Percentiles rank a stretch among this genome's conserved stretches.
Conservation (phyloP, 768 basidiomycete genomes). For the Sporobolomyces phaffii region DNA sequence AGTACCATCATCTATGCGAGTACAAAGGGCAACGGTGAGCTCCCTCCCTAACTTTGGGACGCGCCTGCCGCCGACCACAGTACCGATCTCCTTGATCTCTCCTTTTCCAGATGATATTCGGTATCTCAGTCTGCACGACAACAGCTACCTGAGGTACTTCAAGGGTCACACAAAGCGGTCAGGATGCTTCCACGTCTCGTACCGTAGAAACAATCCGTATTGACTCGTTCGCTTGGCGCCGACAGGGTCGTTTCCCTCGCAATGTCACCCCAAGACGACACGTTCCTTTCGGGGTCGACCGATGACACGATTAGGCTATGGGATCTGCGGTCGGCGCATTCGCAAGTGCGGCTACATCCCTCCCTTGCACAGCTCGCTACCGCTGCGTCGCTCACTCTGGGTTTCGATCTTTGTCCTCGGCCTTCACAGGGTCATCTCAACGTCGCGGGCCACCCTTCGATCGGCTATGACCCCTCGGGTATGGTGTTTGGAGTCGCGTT, state of each 20-base stretch:
- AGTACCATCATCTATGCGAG: conserved; percentile 80
- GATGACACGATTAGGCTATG: conserved; percentile 94
- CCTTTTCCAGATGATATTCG: conserved; percentile 61
- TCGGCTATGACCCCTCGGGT: conserved; percentile 77
- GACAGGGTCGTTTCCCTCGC: conserved; percentile 75
- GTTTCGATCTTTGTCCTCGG: too few species aligned
- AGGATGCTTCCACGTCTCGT: too few species aligned
- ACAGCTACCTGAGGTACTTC: conserved; percentile 93
- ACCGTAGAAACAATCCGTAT: too few species aligned
- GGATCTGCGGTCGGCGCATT: conserved; percentile 77
- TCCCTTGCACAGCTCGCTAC: not conserved
- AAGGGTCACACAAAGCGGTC: conserved; percentile 75
- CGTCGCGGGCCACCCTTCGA: conserved; percentile 61
- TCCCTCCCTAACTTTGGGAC: not conserved
- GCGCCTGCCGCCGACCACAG: not conserved
- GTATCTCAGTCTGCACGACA: conserved; percentile 91
- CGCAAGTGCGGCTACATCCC: conserved; percentile 51
- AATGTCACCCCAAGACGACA: conserved; percentile 85
- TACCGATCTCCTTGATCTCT: not conserved
- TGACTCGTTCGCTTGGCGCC: too few species aligned
- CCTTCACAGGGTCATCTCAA: conserved; percentile 59
- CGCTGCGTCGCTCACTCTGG: not conserved
- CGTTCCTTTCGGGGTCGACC: conserved; percentile 87
- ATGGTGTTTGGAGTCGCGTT: conserved; percentile 76
- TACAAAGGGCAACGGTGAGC: conserved; percentile 76